phyloP scores from a whole-genome alignment of 2,329 filamentous ascomycete genomes.

The Anthostomella pinea region DNA sequence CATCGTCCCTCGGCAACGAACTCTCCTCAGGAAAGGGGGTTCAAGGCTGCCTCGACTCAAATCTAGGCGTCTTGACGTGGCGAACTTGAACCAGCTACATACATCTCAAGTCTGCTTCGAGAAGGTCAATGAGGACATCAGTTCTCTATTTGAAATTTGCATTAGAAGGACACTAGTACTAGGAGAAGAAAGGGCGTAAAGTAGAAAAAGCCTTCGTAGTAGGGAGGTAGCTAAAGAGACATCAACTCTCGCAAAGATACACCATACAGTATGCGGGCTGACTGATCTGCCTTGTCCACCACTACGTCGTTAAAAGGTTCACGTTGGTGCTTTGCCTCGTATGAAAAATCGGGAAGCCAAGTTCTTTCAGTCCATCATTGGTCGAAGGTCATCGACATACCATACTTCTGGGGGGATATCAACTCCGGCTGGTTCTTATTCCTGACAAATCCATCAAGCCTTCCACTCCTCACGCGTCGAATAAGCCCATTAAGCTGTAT shows the following conservation, averaged over 20 bases:
- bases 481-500: conserved; percentile 27
- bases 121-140: conserved; percentile 19
- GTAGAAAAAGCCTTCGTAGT: conserved; percentile 27
- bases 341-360: conserved; percentile 21
- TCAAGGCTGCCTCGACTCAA: too few relatives aligned
- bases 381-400: conserved; percentile 21
- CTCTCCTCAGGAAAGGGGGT: too few relatives aligned
- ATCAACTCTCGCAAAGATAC: conserved; percentile 27
- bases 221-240: conserved; percentile 27
- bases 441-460: conserved; percentile 30
- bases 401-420: conserved; percentile 25
- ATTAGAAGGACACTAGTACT: conserved; percentile 62
- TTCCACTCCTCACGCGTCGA: conserved; percentile 23
- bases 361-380: conserved; percentile 12
- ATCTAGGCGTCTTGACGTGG: too few relatives aligned
- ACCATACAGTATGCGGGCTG: conserved; percentile 24
- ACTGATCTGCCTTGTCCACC: conserved; percentile 18
- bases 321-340: conserved; percentile 15
- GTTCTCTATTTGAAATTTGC: conserved; percentile 54
- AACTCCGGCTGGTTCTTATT: conserved; percentile 27
- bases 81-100: neutral
- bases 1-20: too few relatives aligned
- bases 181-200: conserved; percentile 42
- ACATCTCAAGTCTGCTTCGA: neutral
- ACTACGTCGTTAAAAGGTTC: conserved; percentile 14